Conservation (phyloP, 257 asterid genomes). For the Nemophila menziesii region DNA sequence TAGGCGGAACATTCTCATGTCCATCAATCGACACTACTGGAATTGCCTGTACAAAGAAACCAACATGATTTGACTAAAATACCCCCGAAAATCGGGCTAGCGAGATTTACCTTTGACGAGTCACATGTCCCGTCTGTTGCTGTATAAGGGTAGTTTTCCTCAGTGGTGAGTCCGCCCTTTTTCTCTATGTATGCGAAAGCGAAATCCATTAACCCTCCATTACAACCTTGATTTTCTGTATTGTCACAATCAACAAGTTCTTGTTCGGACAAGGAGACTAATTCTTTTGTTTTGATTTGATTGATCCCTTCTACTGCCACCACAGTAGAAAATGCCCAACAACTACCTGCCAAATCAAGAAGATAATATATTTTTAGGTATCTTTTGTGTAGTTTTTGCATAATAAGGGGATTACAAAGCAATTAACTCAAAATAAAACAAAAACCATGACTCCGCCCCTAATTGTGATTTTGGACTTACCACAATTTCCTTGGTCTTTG, state of each 20-base stretch:
- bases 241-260: constrained; percentile 83
- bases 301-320: constrained; percentile 85
- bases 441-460: too few relatives aligned
- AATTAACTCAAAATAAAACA: too few relatives aligned
- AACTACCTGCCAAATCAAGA: constrained; percentile 45
- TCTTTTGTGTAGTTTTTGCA: background rate
- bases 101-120: constrained; percentile 32
- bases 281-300: constrained; percentile 43
- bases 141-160: constrained; percentile 55
- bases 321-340: constrained; percentile 92
- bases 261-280: constrained; percentile 72
- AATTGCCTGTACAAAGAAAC: constrained; percentile 41
- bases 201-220: constrained; percentile 78
- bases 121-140: constrained; percentile 53
- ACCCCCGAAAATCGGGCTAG: too few relatives aligned
- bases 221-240: constrained; percentile 54
- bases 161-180: constrained; percentile 71
- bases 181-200: constrained; percentile 59
- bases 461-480: constrained; percentile 18
- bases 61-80: too few relatives aligned
- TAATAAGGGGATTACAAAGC: too few relatives aligned
- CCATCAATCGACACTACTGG: constrained; percentile 60
- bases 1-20: constrained; percentile 49
- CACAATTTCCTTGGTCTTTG: constrained; percentile 88
- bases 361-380: background rate